phyloP scores from a whole-genome alignment of 176 grass and related monocot species.

The Lolium multiflorum region DNA sequence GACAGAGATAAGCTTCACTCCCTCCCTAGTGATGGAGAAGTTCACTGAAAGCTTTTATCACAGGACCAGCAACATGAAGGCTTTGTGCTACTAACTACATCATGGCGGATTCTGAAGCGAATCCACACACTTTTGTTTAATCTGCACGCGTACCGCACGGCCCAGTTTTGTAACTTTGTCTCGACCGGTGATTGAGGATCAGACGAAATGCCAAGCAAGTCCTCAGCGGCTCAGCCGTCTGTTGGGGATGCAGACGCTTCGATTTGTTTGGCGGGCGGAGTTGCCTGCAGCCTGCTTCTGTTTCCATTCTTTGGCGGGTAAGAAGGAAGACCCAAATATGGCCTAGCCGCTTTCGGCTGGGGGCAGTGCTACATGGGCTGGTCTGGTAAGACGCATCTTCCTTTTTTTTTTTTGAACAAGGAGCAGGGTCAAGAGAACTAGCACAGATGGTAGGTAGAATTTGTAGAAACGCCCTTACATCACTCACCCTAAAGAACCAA shows the following conservation, averaged over 20 bases:
- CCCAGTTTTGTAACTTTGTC: not conserved
- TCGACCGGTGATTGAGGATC: not conserved
- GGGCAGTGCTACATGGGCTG: no score
- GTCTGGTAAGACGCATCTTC: no score
- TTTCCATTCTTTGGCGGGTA: not conserved
- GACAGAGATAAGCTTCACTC: constrained; percentile 26
- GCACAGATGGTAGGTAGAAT: no score
- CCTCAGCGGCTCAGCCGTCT: not conserved
- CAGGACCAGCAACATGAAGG: not conserved
- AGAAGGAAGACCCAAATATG: no score
- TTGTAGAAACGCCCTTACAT: no score
- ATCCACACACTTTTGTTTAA: not conserved
- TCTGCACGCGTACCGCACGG: constrained; percentile 16
- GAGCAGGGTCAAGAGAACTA: no score
- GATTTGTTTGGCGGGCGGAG: no score
- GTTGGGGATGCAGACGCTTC: not conserved
- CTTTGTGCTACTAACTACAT: not conserved
- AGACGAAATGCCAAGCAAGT: not conserved
- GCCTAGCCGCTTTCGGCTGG: no score
- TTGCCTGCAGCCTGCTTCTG: no score
- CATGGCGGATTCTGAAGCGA: not conserved
- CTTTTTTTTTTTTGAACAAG: no score
- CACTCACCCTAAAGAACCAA: no score
- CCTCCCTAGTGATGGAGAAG: constrained; percentile 26
- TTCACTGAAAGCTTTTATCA: not conserved